Conservation (phyloP, 2,329 filamentous ascomycete species). For the Pochonia chlamydosporia region DNA sequence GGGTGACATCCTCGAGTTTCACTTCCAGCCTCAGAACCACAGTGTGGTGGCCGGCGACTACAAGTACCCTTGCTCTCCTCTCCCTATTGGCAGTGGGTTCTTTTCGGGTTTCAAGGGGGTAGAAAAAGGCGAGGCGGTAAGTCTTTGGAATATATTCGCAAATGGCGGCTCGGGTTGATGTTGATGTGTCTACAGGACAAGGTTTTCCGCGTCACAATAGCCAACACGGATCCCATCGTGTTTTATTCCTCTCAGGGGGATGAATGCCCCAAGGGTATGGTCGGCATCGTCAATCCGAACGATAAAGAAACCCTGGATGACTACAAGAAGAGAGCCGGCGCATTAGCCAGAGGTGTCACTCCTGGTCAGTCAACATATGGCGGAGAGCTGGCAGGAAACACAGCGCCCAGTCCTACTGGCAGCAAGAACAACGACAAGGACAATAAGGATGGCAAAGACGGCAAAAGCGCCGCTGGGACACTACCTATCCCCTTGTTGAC, state of each 20-base stretch:
- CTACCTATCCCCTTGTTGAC: constrained; percentile 1
- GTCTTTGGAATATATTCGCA: not conserved
- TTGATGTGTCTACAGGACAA: constrained; percentile 20
- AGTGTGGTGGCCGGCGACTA: constrained; percentile 31
- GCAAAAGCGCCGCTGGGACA: not conserved
- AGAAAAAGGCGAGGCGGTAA: constrained; percentile 22
- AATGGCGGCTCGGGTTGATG: not conserved
- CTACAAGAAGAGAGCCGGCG: constrained; percentile 24
- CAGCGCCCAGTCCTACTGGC: not conserved
- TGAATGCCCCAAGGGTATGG: constrained; percentile 32
- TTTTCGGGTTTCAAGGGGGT: constrained; percentile 30
- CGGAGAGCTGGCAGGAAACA: constrained; percentile 20
- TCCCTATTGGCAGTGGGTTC: constrained; percentile 27
- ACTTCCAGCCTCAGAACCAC: constrained; percentile 31
- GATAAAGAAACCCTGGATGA: constrained; percentile 22
- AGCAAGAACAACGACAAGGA: not conserved
- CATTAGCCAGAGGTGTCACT: constrained; percentile 19
- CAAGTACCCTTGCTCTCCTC: constrained; percentile 27
- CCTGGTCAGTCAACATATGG: constrained; percentile 21
- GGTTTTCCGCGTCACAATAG: constrained; percentile 28
- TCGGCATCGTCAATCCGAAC: constrained; percentile 31
- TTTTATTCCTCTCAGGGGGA: constrained; percentile 34
- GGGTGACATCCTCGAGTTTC: constrained; percentile 31
- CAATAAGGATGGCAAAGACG: not conserved
- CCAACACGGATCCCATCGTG: constrained; percentile 25